A percentile compares a stretch with the other conserved stretches of the same genome.
Evolutionary conservation across 1,139 yeast species (phyloP).

Genomic region (Wickerhamomyces sp.): DNA sequence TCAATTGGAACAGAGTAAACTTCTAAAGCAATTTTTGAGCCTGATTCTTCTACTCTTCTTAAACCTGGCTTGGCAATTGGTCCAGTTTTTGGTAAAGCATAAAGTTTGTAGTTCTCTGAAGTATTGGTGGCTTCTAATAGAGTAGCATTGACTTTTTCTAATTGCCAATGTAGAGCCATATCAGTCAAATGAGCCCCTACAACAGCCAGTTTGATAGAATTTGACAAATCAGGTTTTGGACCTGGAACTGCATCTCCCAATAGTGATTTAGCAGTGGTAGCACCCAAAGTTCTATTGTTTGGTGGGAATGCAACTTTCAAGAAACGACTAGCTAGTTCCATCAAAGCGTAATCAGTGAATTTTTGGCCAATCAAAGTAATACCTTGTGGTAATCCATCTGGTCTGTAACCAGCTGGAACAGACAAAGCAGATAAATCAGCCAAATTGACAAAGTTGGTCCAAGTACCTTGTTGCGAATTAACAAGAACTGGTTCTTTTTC

Average conservation of each 20-base stretch:
- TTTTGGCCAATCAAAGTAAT: slow-evolving; percentile 77
- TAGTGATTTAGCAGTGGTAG: slow-evolving; percentile 20
- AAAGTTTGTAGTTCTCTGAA: slow-evolving; percentile 66
- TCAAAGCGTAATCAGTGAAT: slow-evolving; percentile 82
- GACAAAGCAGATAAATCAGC: slow-evolving; percentile 93
- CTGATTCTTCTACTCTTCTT: slow-evolving; percentile 49
- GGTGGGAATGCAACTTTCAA: slow-evolving; percentile 46
- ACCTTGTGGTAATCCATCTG: slow-evolving; percentile 88
- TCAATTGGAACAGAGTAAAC: slow-evolving; percentile 77
- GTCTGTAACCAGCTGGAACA: slow-evolving; percentile 80
- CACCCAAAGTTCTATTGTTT: slow-evolving; percentile 43
- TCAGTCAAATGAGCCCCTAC: slow-evolving; percentile 95
- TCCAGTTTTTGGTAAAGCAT: slow-evolving; percentile 70
- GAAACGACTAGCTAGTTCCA: slow-evolving; percentile 75
- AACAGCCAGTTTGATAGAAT: slow-evolving; percentile 69
- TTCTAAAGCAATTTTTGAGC: slow-evolving; percentile 66
- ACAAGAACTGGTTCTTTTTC: slow-evolving; percentile 72
- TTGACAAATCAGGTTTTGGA: slow-evolving; percentile 34
- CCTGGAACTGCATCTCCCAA: slow-evolving; percentile 36
- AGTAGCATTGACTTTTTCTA: slow-evolving; percentile 78
- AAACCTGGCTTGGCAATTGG: slow-evolving; percentile 88
- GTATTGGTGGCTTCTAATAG: slow-evolving; percentile 64
- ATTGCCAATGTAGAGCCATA: slow-evolving; percentile 90
- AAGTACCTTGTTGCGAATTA: slow-evolving; percentile 90
- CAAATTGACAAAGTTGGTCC: slow-evolving; percentile 92